Conservation (phyloP, 306 rosid genomes). For the Quercus dentata region DNA sequence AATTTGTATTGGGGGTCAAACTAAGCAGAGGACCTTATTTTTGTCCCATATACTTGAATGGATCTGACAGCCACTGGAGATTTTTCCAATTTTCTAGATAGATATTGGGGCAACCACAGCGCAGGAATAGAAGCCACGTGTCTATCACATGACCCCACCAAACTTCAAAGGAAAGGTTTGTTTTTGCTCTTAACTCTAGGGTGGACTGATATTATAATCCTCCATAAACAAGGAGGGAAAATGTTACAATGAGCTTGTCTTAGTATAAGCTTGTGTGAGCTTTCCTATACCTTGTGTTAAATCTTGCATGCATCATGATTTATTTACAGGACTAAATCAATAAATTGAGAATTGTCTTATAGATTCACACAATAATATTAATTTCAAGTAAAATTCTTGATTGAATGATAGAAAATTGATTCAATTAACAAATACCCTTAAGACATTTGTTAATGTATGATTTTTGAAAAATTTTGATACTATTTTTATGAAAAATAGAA, state of each 20-base stretch:
- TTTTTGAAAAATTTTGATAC: too few species aligned
- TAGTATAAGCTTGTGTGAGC: background rate
- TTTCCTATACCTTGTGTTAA: background rate
- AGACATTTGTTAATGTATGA: fast-evolving
- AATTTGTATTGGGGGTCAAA: constrained; percentile 20
- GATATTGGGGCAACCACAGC: constrained; percentile 15
- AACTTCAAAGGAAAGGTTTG: constrained; percentile 24
- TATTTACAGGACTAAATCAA: background rate
- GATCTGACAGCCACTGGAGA: background rate
- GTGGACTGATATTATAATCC: background rate
- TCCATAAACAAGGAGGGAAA: background rate
- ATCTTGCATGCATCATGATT: background rate
- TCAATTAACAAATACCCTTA: fast-evolving
- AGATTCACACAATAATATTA: too few species aligned
- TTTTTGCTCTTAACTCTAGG: background rate
- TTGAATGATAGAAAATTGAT: too few species aligned
- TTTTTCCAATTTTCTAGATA: constrained; percentile 4
- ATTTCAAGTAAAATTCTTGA: too few species aligned
- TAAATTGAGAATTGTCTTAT: background rate
- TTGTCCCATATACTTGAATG: background rate
- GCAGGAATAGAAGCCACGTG: constrained; percentile 33
- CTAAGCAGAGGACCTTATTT: constrained; percentile 6
- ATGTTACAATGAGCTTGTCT: background rate
- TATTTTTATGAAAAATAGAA: too few species aligned
- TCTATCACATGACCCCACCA: constrained; percentile 6